These are phyloP conservation scores for Citrus maxima DNA, from an alignment of 345 rosid species.

Conservation along the genomic window DNA sequence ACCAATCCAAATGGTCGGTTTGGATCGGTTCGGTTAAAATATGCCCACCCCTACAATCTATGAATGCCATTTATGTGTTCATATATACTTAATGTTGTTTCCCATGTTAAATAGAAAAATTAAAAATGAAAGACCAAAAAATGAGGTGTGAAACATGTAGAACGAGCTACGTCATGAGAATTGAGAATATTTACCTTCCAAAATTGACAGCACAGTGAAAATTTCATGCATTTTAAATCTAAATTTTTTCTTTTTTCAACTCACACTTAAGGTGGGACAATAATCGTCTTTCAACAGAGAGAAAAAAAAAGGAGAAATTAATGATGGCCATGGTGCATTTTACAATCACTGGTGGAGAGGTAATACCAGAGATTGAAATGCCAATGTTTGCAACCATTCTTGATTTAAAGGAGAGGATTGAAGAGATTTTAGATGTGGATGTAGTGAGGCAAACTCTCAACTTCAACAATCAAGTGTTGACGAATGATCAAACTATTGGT, in stretches of 20 bases:
- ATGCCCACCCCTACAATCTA: too few relatives aligned
- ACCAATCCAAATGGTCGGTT: too few relatives aligned
- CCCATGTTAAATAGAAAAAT: not conserved
- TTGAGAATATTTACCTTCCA: not conserved
- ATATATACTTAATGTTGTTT: not conserved
- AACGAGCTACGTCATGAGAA: not conserved
- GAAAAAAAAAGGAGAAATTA: too few relatives aligned
- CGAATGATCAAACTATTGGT: not conserved
- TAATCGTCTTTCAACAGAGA: not conserved
- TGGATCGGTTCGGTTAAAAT: too few relatives aligned
- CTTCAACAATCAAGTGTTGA: not conserved
- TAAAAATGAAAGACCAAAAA: too few relatives aligned
- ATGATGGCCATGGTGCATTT: not conserved
- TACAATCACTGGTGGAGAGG: not conserved
- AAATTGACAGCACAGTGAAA: not conserved
- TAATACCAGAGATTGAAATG: slow-evolving; percentile 7
- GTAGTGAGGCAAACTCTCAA: not conserved
- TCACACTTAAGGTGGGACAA: not conserved
- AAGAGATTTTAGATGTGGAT: not conserved
- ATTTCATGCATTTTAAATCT: not conserved
- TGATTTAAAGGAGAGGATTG: not conserved
- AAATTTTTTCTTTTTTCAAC: not conserved
- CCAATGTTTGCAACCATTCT: not conserved
- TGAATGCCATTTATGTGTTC: not conserved
- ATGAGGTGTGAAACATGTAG: not conserved